Conservation (phyloP, 1,284 basidiomycete genomes). For the Malassezia brasiliensis region DNA sequence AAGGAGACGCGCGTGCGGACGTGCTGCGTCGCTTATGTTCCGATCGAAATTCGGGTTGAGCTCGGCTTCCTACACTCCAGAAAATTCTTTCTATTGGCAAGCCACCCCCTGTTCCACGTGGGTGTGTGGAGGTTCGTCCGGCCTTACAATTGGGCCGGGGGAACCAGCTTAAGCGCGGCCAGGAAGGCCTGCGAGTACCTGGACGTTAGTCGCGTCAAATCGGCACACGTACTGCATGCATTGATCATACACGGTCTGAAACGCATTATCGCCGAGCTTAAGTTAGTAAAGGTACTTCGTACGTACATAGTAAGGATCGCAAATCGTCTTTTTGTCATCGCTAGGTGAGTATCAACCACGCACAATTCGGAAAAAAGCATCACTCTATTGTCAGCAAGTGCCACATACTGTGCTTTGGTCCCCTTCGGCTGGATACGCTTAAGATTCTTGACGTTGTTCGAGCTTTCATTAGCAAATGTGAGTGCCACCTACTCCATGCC, state of each 20-base stretch:
- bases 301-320: constrained; percentile 20
- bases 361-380: constrained; percentile 15
- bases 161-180: neutral
- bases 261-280: constrained; percentile 14
- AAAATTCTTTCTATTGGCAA: constrained; percentile 11
- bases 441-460: constrained; percentile 49
- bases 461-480: constrained; percentile 1
- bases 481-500: constrained; percentile 49
- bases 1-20: neutral
- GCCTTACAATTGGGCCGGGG: constrained; percentile 10
- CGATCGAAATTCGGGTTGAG: neutral
- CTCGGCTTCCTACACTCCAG: neutral
- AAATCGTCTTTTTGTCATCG: constrained; percentile 17
- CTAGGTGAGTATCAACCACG: constrained; percentile 6
- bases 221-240: constrained; percentile 48
- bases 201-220: neutral
- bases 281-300: neutral
- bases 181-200: constrained; percentile 25
- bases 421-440: constrained; percentile 39
- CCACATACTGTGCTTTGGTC: constrained; percentile 24
- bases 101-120: constrained; percentile 4
- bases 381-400: neutral
- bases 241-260: constrained; percentile 47
- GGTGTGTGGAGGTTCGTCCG: neutral
- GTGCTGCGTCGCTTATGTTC: constrained; percentile 1